Percentiles rank a stretch among this genome's conserved stretches.
Evolutionary conservation across 2,329 filamentous ascomycete genomes (phyloP).

Genomic region (Thielaviopsis punctulata): DNA sequence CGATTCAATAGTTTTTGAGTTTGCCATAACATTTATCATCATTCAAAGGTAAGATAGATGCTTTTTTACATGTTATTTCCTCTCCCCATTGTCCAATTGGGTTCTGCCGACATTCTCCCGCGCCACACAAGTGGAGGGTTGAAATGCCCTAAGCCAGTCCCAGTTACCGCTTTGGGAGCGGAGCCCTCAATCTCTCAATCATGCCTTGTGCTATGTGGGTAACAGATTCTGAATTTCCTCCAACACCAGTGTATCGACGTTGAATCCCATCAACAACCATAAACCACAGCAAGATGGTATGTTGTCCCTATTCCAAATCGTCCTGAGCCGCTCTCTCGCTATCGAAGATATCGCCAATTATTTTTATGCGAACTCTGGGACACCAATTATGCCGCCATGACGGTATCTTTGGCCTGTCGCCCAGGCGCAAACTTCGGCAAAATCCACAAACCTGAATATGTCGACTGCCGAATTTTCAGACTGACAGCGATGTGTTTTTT

Average conservation of each 20-base stretch:
- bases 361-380: not conserved
- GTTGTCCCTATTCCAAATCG: constrained; percentile 8
- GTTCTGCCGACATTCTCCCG: constrained; percentile 10
- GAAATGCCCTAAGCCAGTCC: constrained; percentile 11
- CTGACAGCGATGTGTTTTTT: constrained; percentile 4
- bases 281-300: constrained; percentile 13
- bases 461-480: not conserved
- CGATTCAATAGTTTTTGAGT: too few relatives aligned
- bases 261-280: constrained; percentile 13
- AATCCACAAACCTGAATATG: not conserved
- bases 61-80: not conserved
- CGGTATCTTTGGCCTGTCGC: not conserved
- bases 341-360: constrained; percentile 1
- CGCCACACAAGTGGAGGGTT: constrained; percentile 11
- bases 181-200: constrained; percentile 11
- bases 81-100: too few relatives aligned
- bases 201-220: constrained; percentile 11
- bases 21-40: not conserved
- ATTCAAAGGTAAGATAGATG: not conserved
- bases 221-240: constrained; percentile 13
- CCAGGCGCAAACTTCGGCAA: constrained; percentile 2
- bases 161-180: constrained; percentile 10
- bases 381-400: not conserved
- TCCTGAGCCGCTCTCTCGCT: not conserved
- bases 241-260: constrained; percentile 12